A percentile compares a stretch with the other conserved stretches of the same genome.
These are phyloP conservation scores for Peronospora destructor DNA, from an alignment of 352 stramenopile species.

Conservation along the genomic window DNA sequence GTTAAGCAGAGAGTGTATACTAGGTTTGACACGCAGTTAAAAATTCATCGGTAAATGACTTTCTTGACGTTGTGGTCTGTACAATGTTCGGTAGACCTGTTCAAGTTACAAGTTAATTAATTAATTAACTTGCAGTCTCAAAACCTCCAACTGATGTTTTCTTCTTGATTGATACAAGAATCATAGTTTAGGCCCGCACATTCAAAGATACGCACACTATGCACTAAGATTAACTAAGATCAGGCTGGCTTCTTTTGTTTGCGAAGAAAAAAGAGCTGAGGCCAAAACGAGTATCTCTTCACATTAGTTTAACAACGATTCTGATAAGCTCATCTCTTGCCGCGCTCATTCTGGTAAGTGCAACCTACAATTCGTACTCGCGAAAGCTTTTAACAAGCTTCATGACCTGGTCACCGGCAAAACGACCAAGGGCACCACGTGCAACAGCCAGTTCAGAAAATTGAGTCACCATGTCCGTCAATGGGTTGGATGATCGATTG, in stretches of 20 bases:
- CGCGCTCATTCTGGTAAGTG: slow-evolving; percentile 2
- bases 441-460: slow-evolving; percentile 72
- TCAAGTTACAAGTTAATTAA: not conserved
- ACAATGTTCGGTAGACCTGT: not conserved
- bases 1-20: slow-evolving; percentile 79
- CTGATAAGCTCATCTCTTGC: slow-evolving; percentile 10
- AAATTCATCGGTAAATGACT: too few relatives aligned
- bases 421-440: slow-evolving; percentile 65
- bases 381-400: slow-evolving; percentile 70
- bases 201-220: too few relatives aligned
- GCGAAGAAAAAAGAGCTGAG: not conserved
- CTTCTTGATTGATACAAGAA: too few relatives aligned
- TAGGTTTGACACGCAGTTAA: slow-evolving; percentile 28
- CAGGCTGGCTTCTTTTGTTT: too few relatives aligned
- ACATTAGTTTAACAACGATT: slow-evolving; percentile 13
- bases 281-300: slow-evolving; percentile 2
- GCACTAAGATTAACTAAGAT: too few relatives aligned
- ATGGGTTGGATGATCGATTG: slow-evolving; percentile 5
- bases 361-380: slow-evolving; percentile 36
- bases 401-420: slow-evolving; percentile 83
- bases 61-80: too few relatives aligned
- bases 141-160: not conserved
- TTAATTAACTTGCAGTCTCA: not conserved
- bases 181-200: too few relatives aligned
- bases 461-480: slow-evolving; percentile 46